Conservation (phyloP, 2,329 filamentous ascomycete species). For the Knufia petricola region DNA sequence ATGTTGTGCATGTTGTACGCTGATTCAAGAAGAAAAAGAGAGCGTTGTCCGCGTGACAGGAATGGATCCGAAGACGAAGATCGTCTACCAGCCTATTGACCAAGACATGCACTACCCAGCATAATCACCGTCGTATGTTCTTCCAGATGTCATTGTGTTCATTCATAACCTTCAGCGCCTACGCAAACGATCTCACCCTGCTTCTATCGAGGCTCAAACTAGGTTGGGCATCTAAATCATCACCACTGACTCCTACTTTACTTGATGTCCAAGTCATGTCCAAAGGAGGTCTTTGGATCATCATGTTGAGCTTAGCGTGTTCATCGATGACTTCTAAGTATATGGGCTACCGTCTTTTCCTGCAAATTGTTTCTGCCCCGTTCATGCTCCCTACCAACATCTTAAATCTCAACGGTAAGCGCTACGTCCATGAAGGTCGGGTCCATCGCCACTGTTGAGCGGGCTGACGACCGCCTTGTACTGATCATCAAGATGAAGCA, state of each 20-base stretch:
- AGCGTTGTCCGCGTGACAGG: constrained; percentile 23
- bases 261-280: background rate
- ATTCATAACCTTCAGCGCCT: background rate
- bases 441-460: too few relatives aligned
- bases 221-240: too few relatives aligned
- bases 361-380: background rate
- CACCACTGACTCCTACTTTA: too few relatives aligned
- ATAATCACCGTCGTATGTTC: background rate
- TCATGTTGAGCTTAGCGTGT: background rate
- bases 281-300: background rate
- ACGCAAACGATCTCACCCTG: background rate
- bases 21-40: constrained; percentile 53
- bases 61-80: constrained; percentile 19
- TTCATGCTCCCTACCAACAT: background rate
- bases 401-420: too few relatives aligned
- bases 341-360: background rate
- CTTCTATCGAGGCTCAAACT: too few relatives aligned
- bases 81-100: constrained; percentile 12
- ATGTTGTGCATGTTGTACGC: constrained; percentile 49
- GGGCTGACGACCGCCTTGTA: too few relatives aligned
- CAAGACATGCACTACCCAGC: constrained; percentile 5
- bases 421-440: too few relatives aligned
- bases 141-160: background rate
- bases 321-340: background rate
- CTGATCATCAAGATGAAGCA: background rate